A percentile compares a stretch with the other conserved stretches of the same genome.
phyloP scores from a whole-genome alignment of 108 stramenopile genomes.

The Epithemia pelagica region DNA sequence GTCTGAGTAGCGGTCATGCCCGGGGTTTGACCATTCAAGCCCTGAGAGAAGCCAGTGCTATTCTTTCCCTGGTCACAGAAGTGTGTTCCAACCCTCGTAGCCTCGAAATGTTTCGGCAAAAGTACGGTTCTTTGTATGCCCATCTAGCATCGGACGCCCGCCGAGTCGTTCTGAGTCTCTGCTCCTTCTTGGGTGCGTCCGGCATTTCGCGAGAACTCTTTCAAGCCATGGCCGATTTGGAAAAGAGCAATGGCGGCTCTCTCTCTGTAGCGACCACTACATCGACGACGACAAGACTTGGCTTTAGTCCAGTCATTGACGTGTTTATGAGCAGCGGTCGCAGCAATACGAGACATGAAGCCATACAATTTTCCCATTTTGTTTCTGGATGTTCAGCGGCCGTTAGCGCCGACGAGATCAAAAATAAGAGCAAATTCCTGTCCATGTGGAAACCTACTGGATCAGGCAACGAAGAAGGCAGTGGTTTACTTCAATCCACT shows the following conservation, averaged over 20 bases:
- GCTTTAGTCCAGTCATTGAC: neutral
- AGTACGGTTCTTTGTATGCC: neutral
- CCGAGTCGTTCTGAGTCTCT: neutral
- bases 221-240: neutral
- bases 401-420: neutral
- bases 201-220: neutral
- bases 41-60: neutral
- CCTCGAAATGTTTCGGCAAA: neutral
- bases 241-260: neutral
- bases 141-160: neutral
- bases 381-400: neutral
- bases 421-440: neutral
- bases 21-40: neutral
- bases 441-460: neutral
- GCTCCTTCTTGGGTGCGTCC: neutral
- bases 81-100: neutral
- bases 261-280: neutral
- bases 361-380: neutral
- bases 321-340: neutral
- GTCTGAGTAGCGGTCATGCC: neutral
- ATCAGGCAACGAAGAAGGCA: neutral
- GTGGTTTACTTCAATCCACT: neutral
- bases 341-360: neutral
- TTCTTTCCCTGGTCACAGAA: neutral
- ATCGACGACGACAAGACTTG: neutral